Evolutionary conservation across 257 asterid species (phyloP).

Genomic region (Salvia splendens): DNA sequence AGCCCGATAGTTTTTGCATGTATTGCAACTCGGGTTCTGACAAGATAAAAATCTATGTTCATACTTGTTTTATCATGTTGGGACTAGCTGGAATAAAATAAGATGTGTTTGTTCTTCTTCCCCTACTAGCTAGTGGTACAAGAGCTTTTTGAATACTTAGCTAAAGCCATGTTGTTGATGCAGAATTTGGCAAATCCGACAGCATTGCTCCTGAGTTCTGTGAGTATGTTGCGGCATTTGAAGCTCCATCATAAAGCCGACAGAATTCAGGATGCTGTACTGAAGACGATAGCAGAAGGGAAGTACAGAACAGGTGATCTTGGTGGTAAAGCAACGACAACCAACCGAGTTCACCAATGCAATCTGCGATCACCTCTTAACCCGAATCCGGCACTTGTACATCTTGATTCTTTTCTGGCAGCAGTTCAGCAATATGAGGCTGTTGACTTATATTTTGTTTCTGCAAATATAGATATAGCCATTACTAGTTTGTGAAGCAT

Average conservation of each 20-base stretch:
- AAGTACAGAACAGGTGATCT: conserved; percentile 89
- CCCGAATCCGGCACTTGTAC: conserved; percentile 27
- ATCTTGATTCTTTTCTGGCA: conserved; percentile 36
- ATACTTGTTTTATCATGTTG: not conserved
- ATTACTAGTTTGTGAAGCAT: conserved; percentile 28
- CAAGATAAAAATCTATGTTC: no score
- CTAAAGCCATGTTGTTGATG: conserved; percentile 24
- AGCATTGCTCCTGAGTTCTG: conserved; percentile 87
- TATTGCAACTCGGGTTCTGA: no score
- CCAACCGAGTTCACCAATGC: conserved; percentile 86
- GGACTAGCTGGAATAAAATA: no score
- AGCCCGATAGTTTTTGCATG: no score
- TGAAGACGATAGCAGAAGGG: conserved; percentile 89
- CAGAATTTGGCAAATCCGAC: conserved; percentile 98
- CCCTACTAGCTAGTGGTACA: no score
- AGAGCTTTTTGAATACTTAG: conserved; percentile 40
- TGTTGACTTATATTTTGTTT: conserved; percentile 33
- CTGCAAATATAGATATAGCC: conserved; percentile 1
- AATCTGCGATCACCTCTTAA: conserved; percentile 72
- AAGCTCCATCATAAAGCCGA: conserved; percentile 79
- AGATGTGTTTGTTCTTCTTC: no score
- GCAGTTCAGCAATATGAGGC: conserved; percentile 30
- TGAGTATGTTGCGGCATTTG: conserved; percentile 78
- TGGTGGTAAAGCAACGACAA: conserved; percentile 77
- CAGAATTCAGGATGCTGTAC: conserved; percentile 71